These are phyloP conservation scores for Phaseolus coccineus DNA, from an alignment of 331 rosid species.

Conservation along the genomic window DNA sequence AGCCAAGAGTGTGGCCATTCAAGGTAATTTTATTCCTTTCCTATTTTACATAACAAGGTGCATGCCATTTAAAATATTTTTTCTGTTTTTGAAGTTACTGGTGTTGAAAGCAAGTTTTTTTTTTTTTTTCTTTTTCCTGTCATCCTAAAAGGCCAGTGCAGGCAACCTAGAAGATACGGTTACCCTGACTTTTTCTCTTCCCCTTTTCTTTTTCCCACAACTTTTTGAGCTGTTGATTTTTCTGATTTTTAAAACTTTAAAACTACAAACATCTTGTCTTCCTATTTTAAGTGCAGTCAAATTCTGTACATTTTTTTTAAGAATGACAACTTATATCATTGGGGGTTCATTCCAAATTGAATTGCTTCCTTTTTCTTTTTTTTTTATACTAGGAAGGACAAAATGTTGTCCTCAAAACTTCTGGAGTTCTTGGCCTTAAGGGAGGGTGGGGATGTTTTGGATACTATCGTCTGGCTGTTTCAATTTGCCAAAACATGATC, in stretches of 20 bases:
- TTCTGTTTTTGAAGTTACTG: conserved; percentile 35
- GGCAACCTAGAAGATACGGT: conserved; percentile 4
- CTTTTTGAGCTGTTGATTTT: not conserved
- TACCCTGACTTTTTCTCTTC: not conserved
- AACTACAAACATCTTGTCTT: not conserved
- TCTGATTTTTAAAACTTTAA: not conserved
- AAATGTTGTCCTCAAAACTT: not conserved
- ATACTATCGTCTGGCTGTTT: not conserved
- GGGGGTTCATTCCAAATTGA: conserved; percentile 7
- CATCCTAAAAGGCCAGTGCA: conserved; percentile 5
- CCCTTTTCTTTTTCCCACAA: not conserved
- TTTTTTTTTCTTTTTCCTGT: not conserved
- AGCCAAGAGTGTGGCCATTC: conserved; percentile 72
- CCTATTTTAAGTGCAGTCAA: not conserved
- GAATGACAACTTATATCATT: not conserved
- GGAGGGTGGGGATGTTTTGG: not conserved
- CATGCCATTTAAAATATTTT: not conserved
- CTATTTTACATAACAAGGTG: conserved; percentile 17
- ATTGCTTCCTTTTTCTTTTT: not conserved
- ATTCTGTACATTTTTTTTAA: conserved; percentile 1
- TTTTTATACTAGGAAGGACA: not conserved
- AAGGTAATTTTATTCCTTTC: conserved; percentile 51
- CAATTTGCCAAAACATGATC: conserved; percentile 10
- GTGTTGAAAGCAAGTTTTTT: conserved; percentile 5
- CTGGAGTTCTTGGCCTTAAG: not conserved